Conservation (phyloP, 352 stramenopile species). For the Globisporangium camurandrum region DNA sequence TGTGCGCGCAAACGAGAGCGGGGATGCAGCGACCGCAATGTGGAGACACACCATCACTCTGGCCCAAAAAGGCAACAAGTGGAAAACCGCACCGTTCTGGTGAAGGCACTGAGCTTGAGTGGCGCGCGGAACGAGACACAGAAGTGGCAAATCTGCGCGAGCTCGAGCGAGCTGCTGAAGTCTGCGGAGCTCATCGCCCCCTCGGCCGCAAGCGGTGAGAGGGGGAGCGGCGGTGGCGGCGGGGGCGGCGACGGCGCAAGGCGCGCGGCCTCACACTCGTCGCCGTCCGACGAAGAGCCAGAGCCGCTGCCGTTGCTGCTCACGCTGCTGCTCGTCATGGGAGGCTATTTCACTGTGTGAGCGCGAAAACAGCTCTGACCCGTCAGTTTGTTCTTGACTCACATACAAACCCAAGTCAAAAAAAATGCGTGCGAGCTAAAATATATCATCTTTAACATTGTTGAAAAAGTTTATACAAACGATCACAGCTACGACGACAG, state of each 20-base stretch:
- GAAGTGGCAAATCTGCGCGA: constrained; percentile 76
- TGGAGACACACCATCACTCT: background rate
- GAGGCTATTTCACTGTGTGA: too few species aligned
- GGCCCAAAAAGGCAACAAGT: constrained; percentile 2
- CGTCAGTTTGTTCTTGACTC: too few species aligned
- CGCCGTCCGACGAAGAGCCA: constrained; percentile 29
- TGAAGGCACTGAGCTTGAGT: constrained; percentile 63
- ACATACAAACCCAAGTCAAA: too few species aligned
- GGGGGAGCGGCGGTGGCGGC: constrained; percentile 1
- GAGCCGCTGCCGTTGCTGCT: constrained; percentile 31
- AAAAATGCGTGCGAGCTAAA: too few species aligned
- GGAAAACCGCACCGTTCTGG: constrained; percentile 46
- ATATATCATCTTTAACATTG: too few species aligned
- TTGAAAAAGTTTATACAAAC: too few species aligned
- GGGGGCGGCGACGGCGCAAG: background rate
- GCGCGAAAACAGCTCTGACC: too few species aligned
- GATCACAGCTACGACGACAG: too few species aligned
- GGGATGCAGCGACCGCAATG: background rate
- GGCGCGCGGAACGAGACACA: constrained; percentile 60
- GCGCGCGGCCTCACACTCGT: constrained; percentile 13
- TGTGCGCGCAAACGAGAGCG: background rate
- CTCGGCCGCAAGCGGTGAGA: constrained; percentile 3
- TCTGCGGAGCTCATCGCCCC: constrained; percentile 5
- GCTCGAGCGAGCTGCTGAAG: constrained; percentile 32
- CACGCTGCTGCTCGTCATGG: constrained; percentile 20